Evolutionary conservation across 1,284 basidiomycete genomes (phyloP).

Genomic region (Fomitopsis betulina): DNA sequence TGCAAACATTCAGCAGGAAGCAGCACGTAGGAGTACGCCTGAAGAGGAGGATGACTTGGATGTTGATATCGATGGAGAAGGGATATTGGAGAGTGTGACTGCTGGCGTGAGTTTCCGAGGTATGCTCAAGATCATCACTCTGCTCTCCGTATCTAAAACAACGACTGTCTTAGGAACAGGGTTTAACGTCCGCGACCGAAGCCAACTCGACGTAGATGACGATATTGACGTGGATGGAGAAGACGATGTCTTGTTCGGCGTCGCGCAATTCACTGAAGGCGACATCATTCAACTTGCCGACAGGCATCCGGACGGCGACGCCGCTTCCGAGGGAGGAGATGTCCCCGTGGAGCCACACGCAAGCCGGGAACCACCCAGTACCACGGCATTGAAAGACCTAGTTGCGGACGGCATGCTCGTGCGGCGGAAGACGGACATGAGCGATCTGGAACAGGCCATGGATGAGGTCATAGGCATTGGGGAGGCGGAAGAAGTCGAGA

Average conservation of each 20-base stretch:
- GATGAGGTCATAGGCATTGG: conserved; percentile 39
- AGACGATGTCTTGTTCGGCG: conserved; percentile 61
- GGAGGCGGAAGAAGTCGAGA: conserved; percentile 45
- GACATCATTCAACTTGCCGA: conserved; percentile 43
- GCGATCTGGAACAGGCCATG: conserved; percentile 34
- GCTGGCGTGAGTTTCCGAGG: conserved; percentile 34
- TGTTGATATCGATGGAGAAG: conserved; percentile 28
- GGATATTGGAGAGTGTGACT: background rate
- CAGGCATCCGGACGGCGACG: conserved; percentile 5
- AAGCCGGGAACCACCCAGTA: conserved; percentile 19
- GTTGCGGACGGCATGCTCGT: conserved; percentile 46
- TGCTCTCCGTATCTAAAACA: background rate
- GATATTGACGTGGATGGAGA: conserved; percentile 65
- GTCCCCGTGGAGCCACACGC: conserved; percentile 39
- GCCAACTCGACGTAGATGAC: conserved; percentile 64
- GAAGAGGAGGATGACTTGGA: conserved; percentile 28
- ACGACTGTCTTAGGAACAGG: conserved; percentile 43
- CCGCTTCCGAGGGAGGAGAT: conserved; percentile 29
- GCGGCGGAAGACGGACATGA: conserved; percentile 23
- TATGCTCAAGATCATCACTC: conserved; percentile 9
- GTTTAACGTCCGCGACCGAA: conserved; percentile 53
- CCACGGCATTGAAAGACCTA: conserved; percentile 43
- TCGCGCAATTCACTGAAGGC: conserved; percentile 67
- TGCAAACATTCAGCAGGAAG: conserved; percentile 37
- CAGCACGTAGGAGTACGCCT: conserved; percentile 30